Evolutionary conservation across 768 basidiomycete genomes (phyloP).

Genomic region (Hortiboletus campestris): DNA sequence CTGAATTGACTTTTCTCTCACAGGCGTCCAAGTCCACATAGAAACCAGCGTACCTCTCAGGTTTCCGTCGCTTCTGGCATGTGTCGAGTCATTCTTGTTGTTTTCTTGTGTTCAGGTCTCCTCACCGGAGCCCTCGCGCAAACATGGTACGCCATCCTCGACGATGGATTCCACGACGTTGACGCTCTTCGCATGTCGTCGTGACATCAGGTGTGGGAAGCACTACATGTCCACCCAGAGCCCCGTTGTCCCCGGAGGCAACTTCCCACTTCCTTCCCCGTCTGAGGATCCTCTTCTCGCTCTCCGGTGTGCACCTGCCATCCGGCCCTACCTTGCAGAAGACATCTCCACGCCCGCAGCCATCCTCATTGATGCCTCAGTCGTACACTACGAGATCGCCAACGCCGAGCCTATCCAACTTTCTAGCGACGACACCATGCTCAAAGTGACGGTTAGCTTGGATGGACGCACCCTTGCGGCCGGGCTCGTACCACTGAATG

Average conservation of each 20-base stretch:
- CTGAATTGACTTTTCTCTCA: neutral
- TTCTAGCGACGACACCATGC: conserved; percentile 9
- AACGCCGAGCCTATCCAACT: conserved; percentile 45
- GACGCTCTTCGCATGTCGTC: neutral
- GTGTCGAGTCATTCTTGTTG: conserved; percentile 7
- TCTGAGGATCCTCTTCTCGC: conserved; percentile 47
- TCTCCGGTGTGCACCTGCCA: conserved; percentile 56
- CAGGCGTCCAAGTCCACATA: no score
- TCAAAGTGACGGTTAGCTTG: conserved; percentile 46
- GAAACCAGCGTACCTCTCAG: no score
- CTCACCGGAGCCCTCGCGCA: conserved; percentile 21
- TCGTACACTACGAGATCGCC: conserved; percentile 47
- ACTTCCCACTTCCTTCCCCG: conserved; percentile 40
- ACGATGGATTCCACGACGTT: neutral
- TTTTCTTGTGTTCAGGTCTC: conserved; percentile 4
- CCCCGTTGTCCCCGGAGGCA: conserved; percentile 47
- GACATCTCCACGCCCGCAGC: conserved; percentile 43
- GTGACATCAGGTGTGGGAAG: conserved; percentile 50
- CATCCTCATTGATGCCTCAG: conserved; percentile 51
- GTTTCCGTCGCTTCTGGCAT: conserved; percentile 3
- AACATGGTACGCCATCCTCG: conserved; percentile 26
- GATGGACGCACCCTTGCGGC: conserved; percentile 43
- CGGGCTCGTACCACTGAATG: conserved; percentile 50
- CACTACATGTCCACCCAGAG: conserved; percentile 47
- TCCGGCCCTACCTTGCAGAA: conserved; percentile 59